These are phyloP conservation scores for Ophiostoma ulmi DNA, from an alignment of 2,329 filamentous ascomycete species.

Conservation along the genomic window DNA sequence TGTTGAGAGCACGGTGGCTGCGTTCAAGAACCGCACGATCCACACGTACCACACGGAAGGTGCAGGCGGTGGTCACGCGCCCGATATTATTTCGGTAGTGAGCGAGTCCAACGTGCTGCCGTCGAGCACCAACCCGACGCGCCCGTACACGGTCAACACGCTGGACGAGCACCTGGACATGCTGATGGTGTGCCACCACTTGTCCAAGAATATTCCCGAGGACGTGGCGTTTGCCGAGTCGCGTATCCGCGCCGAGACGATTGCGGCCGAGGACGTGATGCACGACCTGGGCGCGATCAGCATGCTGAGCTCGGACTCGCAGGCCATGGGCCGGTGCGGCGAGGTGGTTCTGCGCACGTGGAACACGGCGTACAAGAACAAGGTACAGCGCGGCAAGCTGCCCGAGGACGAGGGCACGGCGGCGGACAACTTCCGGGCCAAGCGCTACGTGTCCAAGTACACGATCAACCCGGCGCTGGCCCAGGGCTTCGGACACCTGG, in stretches of 20 bases:
- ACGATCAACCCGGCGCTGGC: constrained; percentile 90
- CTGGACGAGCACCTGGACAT: constrained; percentile 96
- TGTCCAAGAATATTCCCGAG: constrained; percentile 88
- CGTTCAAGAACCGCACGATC: constrained; percentile 81
- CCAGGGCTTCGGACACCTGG: constrained; percentile 81
- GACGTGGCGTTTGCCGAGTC: constrained; percentile 94
- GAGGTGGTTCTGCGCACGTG: constrained; percentile 90
- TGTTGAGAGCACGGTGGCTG: constrained; percentile 82
- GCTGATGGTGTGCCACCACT: constrained; percentile 96
- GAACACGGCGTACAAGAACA: constrained; percentile 98
- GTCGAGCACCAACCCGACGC: constrained; percentile 84
- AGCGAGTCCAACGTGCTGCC: constrained; percentile 85
- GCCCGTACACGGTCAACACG: constrained; percentile 86
- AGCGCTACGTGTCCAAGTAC: constrained; percentile 91
- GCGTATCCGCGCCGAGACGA: constrained; percentile 91
- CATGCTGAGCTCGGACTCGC: constrained; percentile 95
- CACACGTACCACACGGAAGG: constrained; percentile 98
- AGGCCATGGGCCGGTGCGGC: constrained; percentile 94
- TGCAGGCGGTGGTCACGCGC: constrained; percentile 88
- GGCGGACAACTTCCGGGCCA: constrained; percentile 87
- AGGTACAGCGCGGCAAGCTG: constrained; percentile 70
- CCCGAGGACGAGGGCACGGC: constrained; percentile 68
- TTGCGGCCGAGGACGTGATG: constrained; percentile 91
- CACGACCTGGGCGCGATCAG: constrained; percentile 92
- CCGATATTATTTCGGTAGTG: constrained; percentile 91